Evolutionary conservation across 2,329 filamentous ascomycete genomes (phyloP).

Genomic region (Pseudogymnoascus sp.): DNA sequence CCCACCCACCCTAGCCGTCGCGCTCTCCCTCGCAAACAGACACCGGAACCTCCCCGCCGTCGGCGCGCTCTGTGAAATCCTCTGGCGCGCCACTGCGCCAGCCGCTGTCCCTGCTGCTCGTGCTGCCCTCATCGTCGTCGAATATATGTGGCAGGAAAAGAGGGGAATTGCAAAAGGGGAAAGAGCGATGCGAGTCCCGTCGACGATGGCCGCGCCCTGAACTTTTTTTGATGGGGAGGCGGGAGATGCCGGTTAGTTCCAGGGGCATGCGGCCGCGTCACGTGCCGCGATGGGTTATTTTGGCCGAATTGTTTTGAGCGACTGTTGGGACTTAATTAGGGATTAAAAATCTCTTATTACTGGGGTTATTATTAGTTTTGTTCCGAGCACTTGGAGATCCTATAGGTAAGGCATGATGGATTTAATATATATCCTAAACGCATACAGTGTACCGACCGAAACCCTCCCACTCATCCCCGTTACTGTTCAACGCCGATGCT

Average conservation of each 20-base stretch:
- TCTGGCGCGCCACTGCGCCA: neutral
- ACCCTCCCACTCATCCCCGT: neutral
- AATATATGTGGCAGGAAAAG: neutral
- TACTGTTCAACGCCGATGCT: neutral
- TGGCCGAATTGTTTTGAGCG: neutral
- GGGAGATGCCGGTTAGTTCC: conserved; percentile 13
- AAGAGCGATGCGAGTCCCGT: neutral
- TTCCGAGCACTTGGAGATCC: neutral
- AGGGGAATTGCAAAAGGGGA: neutral
- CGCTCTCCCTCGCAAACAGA: conserved; percentile 4
- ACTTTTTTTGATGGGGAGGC: conserved; percentile 3
- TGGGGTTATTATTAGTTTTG: neutral
- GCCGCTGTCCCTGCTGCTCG: conserved; percentile 6
- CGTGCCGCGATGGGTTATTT: neutral
- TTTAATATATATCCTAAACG: neutral
- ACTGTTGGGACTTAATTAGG: no score
- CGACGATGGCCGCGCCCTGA: neutral
- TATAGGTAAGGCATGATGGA: neutral
- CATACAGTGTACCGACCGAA: neutral
- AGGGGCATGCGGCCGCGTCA: conserved; percentile 6
- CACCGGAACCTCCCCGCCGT: conserved; percentile 4
- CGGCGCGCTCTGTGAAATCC: neutral
- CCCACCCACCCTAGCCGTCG: neutral
- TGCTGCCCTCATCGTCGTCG: conserved; percentile 4
- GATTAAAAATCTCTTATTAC: no score